phyloP scores from a whole-genome alignment of 1,284 basidiomycete species.

The Schizophyllum amplum region DNA sequence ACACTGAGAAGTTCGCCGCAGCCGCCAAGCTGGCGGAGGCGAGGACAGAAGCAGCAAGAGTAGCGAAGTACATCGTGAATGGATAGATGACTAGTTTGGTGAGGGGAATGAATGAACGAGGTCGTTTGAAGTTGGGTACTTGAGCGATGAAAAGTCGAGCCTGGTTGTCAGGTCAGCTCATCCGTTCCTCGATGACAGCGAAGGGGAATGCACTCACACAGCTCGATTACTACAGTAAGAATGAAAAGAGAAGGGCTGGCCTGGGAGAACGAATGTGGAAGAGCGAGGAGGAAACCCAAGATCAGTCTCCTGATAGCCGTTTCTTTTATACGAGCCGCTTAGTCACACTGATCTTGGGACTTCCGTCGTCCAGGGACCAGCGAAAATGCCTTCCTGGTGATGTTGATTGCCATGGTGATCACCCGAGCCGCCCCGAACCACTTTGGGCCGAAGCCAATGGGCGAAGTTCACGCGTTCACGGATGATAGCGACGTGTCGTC shows the following conservation, averaged over 20 bases:
- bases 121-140: conserved; percentile 8
- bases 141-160: conserved; percentile 15
- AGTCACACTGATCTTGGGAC: neutral
- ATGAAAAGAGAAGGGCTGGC: neutral
- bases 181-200: no score
- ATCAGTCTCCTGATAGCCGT: neutral
- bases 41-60: conserved; percentile 31
- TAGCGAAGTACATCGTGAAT: conserved; percentile 43
- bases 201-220: neutral
- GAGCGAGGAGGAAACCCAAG: neutral
- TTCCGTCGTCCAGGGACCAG: neutral
- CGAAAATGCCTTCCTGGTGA: neutral
- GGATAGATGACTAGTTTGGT: conserved; percentile 8
- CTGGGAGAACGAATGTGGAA: neutral
- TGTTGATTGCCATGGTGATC: neutral
- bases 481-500: neutral
- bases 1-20: conserved; percentile 20
- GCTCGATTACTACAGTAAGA: neutral
- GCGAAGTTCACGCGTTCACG: no score
- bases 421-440: neutral
- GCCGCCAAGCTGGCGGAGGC: conserved; percentile 20
- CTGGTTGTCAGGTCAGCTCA: conserved; percentile 4
- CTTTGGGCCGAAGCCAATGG: neutral
- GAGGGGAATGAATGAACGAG: conserved; percentile 1
- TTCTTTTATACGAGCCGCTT: neutral